These are phyloP conservation scores for Lotus japonicus DNA, from an alignment of 306 rosid species.

Conservation along the genomic window DNA sequence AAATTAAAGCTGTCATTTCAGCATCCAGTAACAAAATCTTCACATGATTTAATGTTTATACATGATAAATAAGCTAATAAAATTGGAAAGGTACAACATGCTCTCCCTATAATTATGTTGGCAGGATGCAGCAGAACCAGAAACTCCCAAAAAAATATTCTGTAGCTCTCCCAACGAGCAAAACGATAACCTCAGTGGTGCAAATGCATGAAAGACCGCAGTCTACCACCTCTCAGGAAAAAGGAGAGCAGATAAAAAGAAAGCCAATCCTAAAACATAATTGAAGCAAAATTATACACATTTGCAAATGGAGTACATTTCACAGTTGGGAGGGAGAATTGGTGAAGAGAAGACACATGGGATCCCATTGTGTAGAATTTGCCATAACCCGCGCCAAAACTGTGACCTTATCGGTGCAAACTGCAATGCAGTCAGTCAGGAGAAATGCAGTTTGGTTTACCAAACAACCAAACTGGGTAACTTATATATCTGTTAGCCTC, in stretches of 20 bases:
- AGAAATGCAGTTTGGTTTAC: conserved; percentile 24
- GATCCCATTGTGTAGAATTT: conserved; percentile 7
- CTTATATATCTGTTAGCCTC: conserved; percentile 7
- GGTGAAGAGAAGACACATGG: conserved; percentile 10
- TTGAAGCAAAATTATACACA: conserved; percentile 54
- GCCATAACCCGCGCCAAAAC: conserved; percentile 31
- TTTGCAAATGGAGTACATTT: conserved; percentile 44
- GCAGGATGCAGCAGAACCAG: conserved; percentile 41
- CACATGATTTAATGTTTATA: conserved; percentile 46
- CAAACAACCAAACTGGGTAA: conserved; percentile 18
- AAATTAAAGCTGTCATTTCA: conserved; percentile 14
- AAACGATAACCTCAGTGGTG: conserved; percentile 28
- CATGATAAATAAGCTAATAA: conserved; percentile 41
- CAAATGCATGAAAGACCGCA: conserved; percentile 16
- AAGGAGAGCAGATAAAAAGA: conserved; percentile 31
- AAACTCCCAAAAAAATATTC: conserved; percentile 21
- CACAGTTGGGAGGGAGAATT: conserved; percentile 30
- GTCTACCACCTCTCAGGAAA: conserved; percentile 40
- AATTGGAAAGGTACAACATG: conserved; percentile 52
- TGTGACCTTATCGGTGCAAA: conserved; percentile 22
- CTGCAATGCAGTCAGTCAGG: conserved; percentile 27
- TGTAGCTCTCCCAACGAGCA: conserved; percentile 36
- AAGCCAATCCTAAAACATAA: conserved; percentile 38
- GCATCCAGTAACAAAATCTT: conserved; percentile 41
- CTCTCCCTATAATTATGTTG: conserved; percentile 36